phyloP scores from a whole-genome alignment of 2,329 filamentous ascomycete genomes.

The Tricladium varicosporioides region DNA sequence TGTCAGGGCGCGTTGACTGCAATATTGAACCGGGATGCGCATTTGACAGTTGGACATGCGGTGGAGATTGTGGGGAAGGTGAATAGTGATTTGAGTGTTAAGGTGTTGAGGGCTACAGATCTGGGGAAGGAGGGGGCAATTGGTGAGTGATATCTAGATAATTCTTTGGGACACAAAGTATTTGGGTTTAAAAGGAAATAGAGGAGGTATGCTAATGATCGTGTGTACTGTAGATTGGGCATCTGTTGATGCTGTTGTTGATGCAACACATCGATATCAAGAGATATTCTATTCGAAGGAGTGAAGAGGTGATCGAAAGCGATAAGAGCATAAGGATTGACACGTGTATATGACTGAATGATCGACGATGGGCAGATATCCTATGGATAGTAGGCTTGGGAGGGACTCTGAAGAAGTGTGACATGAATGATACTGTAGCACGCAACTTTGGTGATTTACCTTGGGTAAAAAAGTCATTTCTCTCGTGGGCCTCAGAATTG shows the following conservation, averaged over 20 bases:
- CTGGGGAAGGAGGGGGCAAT: conserved; percentile 55
- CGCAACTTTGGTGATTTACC: no score
- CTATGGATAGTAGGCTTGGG: no score
- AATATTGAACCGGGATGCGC: conserved; percentile 69
- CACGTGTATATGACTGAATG: neutral
- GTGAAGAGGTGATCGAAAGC: conserved; percentile 33
- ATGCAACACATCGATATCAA: conserved; percentile 79
- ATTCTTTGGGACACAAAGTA: conserved; percentile 1
- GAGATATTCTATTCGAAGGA: conserved; percentile 65
- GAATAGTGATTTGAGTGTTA: conserved; percentile 68
- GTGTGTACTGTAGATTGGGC: conserved; percentile 52
- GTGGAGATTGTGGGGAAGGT: conserved; percentile 81
- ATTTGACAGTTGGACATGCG: conserved; percentile 66
- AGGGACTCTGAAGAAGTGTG: no score
- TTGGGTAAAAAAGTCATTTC: no score
- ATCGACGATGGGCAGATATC: neutral
- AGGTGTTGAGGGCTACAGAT: conserved; percentile 67
- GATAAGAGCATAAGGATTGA: neutral
- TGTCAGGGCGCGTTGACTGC: conserved; percentile 75
- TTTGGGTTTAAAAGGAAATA: neutral
- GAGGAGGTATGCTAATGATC: neutral
- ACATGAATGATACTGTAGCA: no score
- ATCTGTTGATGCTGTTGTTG: conserved; percentile 75
- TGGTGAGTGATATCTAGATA: conserved; percentile 56
- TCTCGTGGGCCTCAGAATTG: no score